Evolutionary conservation across 2,329 filamentous ascomycete species (phyloP), one percentile per base, ranked within the genome.

Genomic region (Ophiosphaerella narmari): DNA sequence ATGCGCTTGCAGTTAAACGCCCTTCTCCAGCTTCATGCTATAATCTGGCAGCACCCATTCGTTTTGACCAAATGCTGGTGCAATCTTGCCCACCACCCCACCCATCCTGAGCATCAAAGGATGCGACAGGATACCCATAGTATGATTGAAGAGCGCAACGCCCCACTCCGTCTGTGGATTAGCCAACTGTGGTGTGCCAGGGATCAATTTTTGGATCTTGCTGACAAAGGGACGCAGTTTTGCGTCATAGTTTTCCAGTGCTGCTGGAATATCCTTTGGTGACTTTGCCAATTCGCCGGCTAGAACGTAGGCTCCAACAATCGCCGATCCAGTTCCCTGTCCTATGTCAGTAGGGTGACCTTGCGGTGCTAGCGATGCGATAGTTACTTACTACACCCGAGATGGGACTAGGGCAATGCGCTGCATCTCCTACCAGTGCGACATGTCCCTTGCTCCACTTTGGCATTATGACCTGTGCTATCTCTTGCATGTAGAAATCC

Each of bases 401-500:
- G 1, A 70, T 66, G 1, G 65, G 64, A 13, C 67, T 68, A 0
- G 75, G 74, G 38, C 68, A 72, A 48, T 70, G 73, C 2, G 63
- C 75, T 2, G 75, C 72, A 52, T 77, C 75, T 5, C 74, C 75
- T 2, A 76, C 49, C 4, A 77, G 54, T 6, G 48, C 72, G 6
- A 68, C 59, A n/a, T 70, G 65, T 7, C 71, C 70, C 14, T 65
- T 60, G 1, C 62, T 64, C 68, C 71, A 75, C 2, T 55, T 43
- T 2, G 67, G 53, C 54, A 77, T 66, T 39, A 69, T 71, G 38
- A 77, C 67, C 39, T 76, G 71, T 5, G 66, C 72, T n/a, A 75
- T 60, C 14, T 74, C 69, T 26, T 77, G 70, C 50, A 73, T 75
- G 59, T 80, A 80, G 55, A 78, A 80, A 46, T 80, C 74, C 0